phyloP scores from a whole-genome alignment of 106 monocot species.

The Dactylorhiza incarnata region DNA sequence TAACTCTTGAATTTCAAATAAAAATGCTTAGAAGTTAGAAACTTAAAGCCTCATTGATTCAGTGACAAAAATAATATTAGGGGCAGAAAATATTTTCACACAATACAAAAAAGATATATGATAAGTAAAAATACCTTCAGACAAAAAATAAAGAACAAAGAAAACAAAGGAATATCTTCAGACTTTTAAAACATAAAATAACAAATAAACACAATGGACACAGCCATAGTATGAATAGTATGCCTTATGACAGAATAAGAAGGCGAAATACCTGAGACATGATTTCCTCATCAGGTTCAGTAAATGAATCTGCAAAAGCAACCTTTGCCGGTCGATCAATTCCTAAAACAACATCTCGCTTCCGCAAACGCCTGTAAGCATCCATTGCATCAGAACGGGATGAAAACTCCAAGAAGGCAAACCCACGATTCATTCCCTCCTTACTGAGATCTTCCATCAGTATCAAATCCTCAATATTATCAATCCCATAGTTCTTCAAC shows the following conservation, averaged over 20 bases:
- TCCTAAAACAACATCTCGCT: constrained; percentile 76
- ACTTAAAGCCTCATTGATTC: neutral
- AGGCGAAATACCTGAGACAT: constrained; percentile 67
- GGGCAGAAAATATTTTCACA: neutral
- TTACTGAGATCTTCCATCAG: constrained; percentile 76
- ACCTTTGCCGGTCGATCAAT: constrained; percentile 77
- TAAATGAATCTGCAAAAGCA: constrained; percentile 82
- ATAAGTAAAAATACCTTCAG: neutral
- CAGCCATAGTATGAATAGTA: too few species aligned
- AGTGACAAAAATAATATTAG: neutral
- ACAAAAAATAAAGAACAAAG: neutral
- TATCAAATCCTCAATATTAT: constrained; percentile 65
- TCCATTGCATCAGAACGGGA: constrained; percentile 80
- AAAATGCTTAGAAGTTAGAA: neutral
- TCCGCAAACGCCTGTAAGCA: constrained; percentile 62
- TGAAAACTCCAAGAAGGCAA: constrained; percentile 90
- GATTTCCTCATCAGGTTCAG: constrained; percentile 90
- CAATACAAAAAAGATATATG: too few species aligned
- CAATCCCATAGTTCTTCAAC: constrained; percentile 70
- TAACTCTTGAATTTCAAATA: neutral
- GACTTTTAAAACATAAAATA: neutral
- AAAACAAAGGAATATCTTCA: neutral
- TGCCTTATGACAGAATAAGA: neutral
- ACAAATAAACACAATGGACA: too few species aligned
- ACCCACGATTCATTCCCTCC: constrained; percentile 84